Conservation (phyloP, 1,284 basidiomycete species). For the Rhodotorula sp. region DNA sequence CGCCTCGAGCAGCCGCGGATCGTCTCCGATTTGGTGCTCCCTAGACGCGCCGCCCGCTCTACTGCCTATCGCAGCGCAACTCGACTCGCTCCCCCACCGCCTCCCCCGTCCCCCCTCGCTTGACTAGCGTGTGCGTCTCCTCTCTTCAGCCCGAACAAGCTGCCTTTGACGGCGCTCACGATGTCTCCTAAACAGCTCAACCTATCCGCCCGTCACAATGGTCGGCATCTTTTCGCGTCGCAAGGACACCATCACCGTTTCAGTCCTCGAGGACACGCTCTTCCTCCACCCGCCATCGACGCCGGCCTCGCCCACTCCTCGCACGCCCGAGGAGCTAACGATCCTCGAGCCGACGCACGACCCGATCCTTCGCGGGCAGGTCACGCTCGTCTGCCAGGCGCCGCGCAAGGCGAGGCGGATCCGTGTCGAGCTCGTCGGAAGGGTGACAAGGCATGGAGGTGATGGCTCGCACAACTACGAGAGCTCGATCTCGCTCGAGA, state of each 20-base stretch:
- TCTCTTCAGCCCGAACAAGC: too few species aligned
- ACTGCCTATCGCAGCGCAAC: too few species aligned
- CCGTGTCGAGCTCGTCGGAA: constrained; percentile 22
- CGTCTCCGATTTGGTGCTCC: too few species aligned
- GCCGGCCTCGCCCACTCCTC: not conserved
- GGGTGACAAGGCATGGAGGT: constrained; percentile 17
- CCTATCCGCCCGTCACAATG: not conserved
- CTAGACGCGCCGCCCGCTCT: too few species aligned
- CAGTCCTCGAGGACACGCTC: constrained; percentile 25
- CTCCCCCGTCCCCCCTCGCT: too few species aligned
- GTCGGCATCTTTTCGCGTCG: constrained; percentile 6
- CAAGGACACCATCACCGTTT: constrained; percentile 18
- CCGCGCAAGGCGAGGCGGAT: constrained; percentile 15
- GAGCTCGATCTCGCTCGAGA: constrained; percentile 14
- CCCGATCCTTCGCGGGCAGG: constrained; percentile 16
- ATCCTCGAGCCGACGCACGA: constrained; percentile 19
- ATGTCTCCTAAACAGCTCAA: too few species aligned
- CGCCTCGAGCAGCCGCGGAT: too few species aligned
- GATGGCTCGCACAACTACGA: constrained; percentile 20
- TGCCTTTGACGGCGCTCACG: too few species aligned
- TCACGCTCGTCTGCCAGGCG: constrained; percentile 1
- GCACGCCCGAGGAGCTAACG: not conserved
- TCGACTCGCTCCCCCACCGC: too few species aligned
- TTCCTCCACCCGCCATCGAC: constrained; percentile 18
- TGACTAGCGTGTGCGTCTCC: too few species aligned